Conservation (phyloP, 2,329 filamentous ascomycete species). For the Paracorniculantispora psalliotae region DNA sequence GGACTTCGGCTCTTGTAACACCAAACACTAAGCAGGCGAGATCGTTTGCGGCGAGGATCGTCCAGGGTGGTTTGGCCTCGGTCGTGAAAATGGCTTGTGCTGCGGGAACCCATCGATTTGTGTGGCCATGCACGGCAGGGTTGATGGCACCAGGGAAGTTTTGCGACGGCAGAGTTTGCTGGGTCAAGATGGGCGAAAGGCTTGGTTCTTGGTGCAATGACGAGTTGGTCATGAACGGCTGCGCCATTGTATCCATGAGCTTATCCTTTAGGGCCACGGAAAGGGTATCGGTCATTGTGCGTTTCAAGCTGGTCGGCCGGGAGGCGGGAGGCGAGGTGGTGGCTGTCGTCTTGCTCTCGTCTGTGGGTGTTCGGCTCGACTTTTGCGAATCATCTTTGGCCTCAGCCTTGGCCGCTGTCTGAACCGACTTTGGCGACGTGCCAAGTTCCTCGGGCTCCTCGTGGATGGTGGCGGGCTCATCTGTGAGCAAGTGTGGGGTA, state of each 20-base stretch:
- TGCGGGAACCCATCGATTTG: slow-evolving; percentile 82
- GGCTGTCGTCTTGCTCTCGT: slow-evolving; percentile 49
- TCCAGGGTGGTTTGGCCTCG: slow-evolving; percentile 86
- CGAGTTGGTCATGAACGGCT: slow-evolving; percentile 62
- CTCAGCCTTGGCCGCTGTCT: slow-evolving; percentile 18
- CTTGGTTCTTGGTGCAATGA: slow-evolving; percentile 31
- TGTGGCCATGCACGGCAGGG: slow-evolving; percentile 74
- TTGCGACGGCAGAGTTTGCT: slow-evolving; percentile 35
- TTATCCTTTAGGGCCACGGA: slow-evolving; percentile 73
- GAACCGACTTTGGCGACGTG: slow-evolving; percentile 17
- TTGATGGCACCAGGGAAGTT: slow-evolving; percentile 44
- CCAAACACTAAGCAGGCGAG: slow-evolving; percentile 96
- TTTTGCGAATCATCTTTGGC: slow-evolving; percentile 36
- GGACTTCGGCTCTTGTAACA: slow-evolving; percentile 93
- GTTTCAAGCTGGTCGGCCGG: slow-evolving; percentile 65
- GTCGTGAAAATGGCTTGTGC: slow-evolving; percentile 97
- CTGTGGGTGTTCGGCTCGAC: slow-evolving; percentile 50
- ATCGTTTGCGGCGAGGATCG: slow-evolving; percentile 93
- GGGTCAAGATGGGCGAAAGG: slow-evolving; percentile 39
- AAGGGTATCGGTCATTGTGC: slow-evolving; percentile 81
- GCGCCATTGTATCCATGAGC: slow-evolving; percentile 77
- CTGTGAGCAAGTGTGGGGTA: slow-evolving; percentile 47
- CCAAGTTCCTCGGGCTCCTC: slow-evolving; percentile 17
- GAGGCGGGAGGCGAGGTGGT: slow-evolving; percentile 47
- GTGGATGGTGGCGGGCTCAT: slow-evolving; percentile 36